Conservation (phyloP, 2,329 filamentous ascomycete genomes). For the Scedosporium minutisporum region DNA sequence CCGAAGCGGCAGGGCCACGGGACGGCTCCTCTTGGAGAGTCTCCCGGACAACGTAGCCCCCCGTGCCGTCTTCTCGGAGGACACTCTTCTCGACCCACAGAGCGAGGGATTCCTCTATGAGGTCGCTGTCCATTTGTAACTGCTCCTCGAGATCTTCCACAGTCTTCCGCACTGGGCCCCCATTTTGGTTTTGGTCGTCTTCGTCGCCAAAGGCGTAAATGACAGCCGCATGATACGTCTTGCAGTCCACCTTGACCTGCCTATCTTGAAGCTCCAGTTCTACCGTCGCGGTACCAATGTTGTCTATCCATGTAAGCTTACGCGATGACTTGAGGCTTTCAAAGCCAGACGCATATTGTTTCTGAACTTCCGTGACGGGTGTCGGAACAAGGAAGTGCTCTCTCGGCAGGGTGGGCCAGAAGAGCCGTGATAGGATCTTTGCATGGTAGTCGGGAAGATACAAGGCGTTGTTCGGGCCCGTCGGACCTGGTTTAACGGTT, state of each 20-base stretch:
- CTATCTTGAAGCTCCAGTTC: constrained; percentile 79
- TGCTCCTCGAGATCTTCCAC: constrained; percentile 41
- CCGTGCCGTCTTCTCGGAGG: constrained; percentile 44
- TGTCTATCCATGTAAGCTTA: constrained; percentile 81
- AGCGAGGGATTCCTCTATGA: constrained; percentile 55
- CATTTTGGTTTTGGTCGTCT: constrained; percentile 24
- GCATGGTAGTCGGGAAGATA: constrained; percentile 49
- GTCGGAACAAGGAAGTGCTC: constrained; percentile 57
- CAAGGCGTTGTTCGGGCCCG: constrained; percentile 13
- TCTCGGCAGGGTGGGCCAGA: constrained; percentile 77
- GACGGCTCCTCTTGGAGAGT: constrained; percentile 33
- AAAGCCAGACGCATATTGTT: constrained; percentile 65
- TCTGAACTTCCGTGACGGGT: constrained; percentile 50
- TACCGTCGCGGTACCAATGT: constrained; percentile 69
- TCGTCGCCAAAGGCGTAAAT: constrained; percentile 61
- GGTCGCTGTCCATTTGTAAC: constrained; percentile 65
- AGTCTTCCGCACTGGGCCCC: constrained; percentile 24
- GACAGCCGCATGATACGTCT: constrained; percentile 78
- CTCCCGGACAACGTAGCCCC: constrained; percentile 61
- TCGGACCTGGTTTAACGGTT: constrained; percentile 9
- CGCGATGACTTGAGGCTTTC: constrained; percentile 71
- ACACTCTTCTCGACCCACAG: constrained; percentile 66
- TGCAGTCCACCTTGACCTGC: constrained; percentile 59
- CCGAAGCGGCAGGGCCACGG: constrained; percentile 19
- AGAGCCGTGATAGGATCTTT: constrained; percentile 83